phyloP scores from a whole-genome alignment of 78 protist species.

The Dictyostelium purpureum region DNA sequence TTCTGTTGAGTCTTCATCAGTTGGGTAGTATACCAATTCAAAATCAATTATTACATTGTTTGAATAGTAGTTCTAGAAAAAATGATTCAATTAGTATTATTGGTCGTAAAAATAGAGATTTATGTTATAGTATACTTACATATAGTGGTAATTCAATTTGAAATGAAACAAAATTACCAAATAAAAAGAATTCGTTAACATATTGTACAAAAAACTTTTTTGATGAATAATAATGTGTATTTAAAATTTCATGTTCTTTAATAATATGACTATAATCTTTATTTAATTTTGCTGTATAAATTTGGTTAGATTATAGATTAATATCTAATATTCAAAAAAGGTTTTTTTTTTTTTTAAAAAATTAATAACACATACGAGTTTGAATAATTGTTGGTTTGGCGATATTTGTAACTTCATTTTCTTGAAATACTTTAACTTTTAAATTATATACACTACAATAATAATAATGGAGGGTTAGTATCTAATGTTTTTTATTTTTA shows the following conservation, averaged over 20 bases:
- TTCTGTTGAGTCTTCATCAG: slow-evolving; percentile 49
- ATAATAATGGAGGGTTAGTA: not conserved
- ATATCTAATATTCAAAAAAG: not conserved
- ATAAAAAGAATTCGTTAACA: slow-evolving; percentile 23
- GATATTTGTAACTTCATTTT: slow-evolving; percentile 12
- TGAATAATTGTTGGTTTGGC: slow-evolving; percentile 38
- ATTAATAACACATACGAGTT: not conserved
- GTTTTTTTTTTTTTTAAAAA: not conserved
- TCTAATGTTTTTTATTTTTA: not conserved
- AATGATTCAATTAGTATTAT: not conserved
- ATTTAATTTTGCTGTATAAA: not conserved
- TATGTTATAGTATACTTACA: not conserved
- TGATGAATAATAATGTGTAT: slow-evolving; percentile 21
- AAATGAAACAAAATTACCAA: slow-evolving; percentile 34
- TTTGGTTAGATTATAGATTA: not conserved
- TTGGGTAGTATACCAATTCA: slow-evolving; percentile 36
- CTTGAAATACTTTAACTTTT: slow-evolving; percentile 35
- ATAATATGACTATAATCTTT: slow-evolving; percentile 39
- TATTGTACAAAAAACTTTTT: slow-evolving; percentile 57
- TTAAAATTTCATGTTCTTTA: slow-evolving; percentile 18
- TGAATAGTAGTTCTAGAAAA: not conserved
- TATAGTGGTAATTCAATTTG: slow-evolving; percentile 49
- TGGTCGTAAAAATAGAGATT: not conserved
- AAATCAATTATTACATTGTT: slow-evolving; percentile 41
- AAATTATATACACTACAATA: slow-evolving; percentile 26